phyloP scores from a whole-genome alignment of 495 filamentous ascomycete species.

The Penicillium cataractarum region DNA sequence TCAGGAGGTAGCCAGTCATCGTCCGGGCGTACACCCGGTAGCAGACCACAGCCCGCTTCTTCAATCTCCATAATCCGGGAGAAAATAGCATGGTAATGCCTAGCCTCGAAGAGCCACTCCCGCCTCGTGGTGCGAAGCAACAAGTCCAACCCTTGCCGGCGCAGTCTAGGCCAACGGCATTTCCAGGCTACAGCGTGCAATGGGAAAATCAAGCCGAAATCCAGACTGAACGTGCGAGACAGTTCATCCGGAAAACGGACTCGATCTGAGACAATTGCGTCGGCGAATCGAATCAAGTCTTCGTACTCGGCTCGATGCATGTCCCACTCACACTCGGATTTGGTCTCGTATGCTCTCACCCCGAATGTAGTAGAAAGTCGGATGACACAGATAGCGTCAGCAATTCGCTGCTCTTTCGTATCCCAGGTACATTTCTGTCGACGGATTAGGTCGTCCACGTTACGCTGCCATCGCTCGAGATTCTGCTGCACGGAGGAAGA shows the following conservation, averaged over 20 bases:
- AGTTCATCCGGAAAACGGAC: conserved; percentile 15
- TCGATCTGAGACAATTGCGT: conserved; percentile 12
- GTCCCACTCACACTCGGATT: conserved; percentile 23
- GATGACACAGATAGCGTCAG: conserved; percentile 21
- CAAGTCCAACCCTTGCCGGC: conserved; percentile 22
- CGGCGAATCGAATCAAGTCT: conserved; percentile 11
- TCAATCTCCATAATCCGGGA: conserved; percentile 25
- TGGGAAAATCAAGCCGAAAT: conserved; percentile 24
- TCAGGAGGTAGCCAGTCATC: conserved; percentile 18
- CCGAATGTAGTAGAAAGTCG: conserved; percentile 9
- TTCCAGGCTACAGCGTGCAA: conserved; percentile 27
- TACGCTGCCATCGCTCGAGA: conserved; percentile 17
- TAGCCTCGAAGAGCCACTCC: conserved; percentile 14
- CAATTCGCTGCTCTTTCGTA: conserved; percentile 11
- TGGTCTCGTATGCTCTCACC: conserved; percentile 10
- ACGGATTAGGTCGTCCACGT: conserved; percentile 22
- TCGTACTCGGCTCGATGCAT: conserved; percentile 9
- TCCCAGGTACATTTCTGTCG: conserved; percentile 16
- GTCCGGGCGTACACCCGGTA: neutral
- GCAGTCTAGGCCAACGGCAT: conserved; percentile 21
- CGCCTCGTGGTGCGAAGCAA: conserved; percentile 14
- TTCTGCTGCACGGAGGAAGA: neutral
- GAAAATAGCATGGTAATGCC: conserved; percentile 23
- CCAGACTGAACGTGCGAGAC: conserved; percentile 16
- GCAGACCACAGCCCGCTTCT: conserved; percentile 6